Evolutionary conservation across 2,329 filamentous ascomycete genomes (phyloP), one percentile per base, ranked within the genome.

Genomic region (Alternaria atra): DNA sequence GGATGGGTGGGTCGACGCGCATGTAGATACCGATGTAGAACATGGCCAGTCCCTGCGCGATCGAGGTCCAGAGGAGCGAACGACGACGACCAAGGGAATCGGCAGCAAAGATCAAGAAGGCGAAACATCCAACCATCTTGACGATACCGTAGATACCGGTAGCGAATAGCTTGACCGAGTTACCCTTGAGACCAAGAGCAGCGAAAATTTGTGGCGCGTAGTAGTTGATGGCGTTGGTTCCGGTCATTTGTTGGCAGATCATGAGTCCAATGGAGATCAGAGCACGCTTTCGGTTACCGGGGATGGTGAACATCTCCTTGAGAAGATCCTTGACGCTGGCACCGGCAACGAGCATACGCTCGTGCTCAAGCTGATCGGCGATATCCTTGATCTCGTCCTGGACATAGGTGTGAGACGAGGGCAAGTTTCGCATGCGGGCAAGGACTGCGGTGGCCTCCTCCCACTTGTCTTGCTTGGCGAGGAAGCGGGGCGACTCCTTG

Each of bases 241-340:
- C 89, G 0, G 89, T 91, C 86, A 91, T 90, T 74, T 91, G 89
- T 75, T 92, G 90, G 74, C 88, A 91, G 39, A 91, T 80, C 89
- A 84, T 86, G 35, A 84, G 78, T 13, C 76, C 89, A 82, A 92
- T 85, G 30, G 87, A 89, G 58, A 91, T 84, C 47, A 90, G 76
- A 2, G 85, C 87, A 52, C 89, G 85, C 69, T 89, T 89, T 58
- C 89, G 83, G 55, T 88, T 86, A 8, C 77, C 77, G 6, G 77
- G 77, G 48, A 80, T 76, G 15, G 71, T 74, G 83, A 83, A 85
- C 77, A 80, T 80, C 60, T 80, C 78, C 59, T 68, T 74, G 34
- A 78, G 66, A 6, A 80, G 67, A 62, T 80, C 77, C 63, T 75
- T 77, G 67, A 83, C 79, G 0, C 75, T 71, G 5, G 83, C 80